A percentile compares a stretch with the other conserved stretches of the same genome.
Conservation (phyloP, 257 asterid genomes). For the Petunia axillaris region DNA sequence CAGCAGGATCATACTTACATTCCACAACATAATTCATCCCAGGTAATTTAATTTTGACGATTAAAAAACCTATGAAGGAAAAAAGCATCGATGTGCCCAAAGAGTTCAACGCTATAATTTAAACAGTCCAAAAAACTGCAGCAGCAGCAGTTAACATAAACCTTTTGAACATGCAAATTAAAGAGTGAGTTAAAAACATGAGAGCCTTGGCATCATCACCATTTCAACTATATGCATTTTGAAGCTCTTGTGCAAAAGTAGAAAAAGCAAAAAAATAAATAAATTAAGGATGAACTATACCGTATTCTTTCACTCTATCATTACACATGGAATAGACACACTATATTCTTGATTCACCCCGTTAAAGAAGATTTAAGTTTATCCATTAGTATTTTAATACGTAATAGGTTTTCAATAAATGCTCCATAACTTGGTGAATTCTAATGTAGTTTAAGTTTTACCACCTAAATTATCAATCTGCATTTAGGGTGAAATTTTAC, state of each 20-base stretch:
- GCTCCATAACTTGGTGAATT: not conserved
- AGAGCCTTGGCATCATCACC: too few relatives aligned
- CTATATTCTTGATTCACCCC: not conserved
- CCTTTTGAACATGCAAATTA: too few relatives aligned
- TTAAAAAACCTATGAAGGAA: not conserved
- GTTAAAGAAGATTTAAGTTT: too few relatives aligned
- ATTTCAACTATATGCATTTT: too few relatives aligned
- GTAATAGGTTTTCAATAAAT: not conserved
- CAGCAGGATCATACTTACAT: not conserved
- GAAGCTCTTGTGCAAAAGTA: too few relatives aligned
- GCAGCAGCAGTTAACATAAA: too few relatives aligned
- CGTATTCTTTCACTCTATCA: too few relatives aligned
- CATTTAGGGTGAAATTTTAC: too few relatives aligned
- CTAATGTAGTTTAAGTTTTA: not conserved
- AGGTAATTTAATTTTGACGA: not conserved
- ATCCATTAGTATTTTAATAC: not conserved
- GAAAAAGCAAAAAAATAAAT: too few relatives aligned
- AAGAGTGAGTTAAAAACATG: too few relatives aligned
- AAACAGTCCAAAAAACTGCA: too few relatives aligned
- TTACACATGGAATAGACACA: not conserved
- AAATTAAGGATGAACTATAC: too few relatives aligned
- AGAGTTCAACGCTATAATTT: not conserved
- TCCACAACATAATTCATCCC: not conserved
- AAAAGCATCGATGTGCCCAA: not conserved
- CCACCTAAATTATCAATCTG: not conserved